These are phyloP conservation scores for Moringa oleifera DNA, from an alignment of 345 rosid species.

Conservation along the genomic window DNA sequence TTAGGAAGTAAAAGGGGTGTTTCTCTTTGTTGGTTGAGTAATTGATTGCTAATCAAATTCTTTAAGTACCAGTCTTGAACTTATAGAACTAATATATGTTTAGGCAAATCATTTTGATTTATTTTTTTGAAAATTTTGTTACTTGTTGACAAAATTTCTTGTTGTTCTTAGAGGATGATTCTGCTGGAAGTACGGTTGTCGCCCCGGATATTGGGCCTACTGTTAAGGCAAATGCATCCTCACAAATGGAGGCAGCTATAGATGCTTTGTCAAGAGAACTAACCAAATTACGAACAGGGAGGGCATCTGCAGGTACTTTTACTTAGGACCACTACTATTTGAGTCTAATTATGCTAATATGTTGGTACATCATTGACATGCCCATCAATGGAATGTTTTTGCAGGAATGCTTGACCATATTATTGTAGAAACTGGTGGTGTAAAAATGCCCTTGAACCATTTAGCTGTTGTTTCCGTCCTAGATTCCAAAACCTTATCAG, in stretches of 20 bases:
- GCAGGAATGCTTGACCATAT: constrained; percentile 96
- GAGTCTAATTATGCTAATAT: not conserved
- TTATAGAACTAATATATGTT: not conserved
- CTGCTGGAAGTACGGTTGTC: constrained; percentile 46
- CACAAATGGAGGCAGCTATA: constrained; percentile 91
- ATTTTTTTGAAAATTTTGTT: not conserved
- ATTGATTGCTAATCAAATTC: not conserved
- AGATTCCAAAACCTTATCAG: constrained; percentile 78
- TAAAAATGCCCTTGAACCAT: constrained; percentile 77
- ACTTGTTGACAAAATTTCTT: not conserved
- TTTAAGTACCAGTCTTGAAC: too few relatives aligned
- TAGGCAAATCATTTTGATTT: not conserved
- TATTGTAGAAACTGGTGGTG: constrained; percentile 67
- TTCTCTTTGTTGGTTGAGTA: not conserved
- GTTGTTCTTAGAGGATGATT: constrained; percentile 56
- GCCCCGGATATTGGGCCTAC: constrained; percentile 60
- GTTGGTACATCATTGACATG: constrained; percentile 12
- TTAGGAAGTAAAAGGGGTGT: not conserved
- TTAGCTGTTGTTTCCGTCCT: constrained; percentile 82
- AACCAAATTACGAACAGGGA: constrained; percentile 74
- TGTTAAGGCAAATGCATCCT: constrained; percentile 53
- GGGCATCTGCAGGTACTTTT: constrained; percentile 77
- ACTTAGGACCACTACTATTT: not conserved
- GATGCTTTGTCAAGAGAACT: constrained; percentile 73
- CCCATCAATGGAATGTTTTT: constrained; percentile 9